Evolutionary conservation across 306 rosid species (phyloP), one percentile per base, ranked within the genome.

Genomic region (Inga leiocalycina): DNA sequence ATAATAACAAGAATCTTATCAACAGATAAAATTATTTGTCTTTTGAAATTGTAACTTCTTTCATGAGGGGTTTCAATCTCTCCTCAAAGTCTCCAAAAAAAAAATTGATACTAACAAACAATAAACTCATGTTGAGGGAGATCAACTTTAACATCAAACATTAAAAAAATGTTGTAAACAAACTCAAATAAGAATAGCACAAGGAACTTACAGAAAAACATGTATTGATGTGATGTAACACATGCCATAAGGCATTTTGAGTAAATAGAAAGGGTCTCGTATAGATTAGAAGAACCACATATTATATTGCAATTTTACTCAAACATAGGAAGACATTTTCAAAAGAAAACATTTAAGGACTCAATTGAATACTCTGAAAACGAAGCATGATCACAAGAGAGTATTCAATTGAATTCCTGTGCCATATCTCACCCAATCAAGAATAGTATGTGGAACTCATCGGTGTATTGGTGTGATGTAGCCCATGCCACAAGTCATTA

Each of bases 1-100:
- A 91, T 98, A 80, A 96, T 94, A 32, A 98, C 92, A 84, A 93
- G 99, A 82, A 96, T 96, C 91, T 93, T 98, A 86, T 96, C 98
- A 75, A 96, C 93, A 82, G 92, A 96, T 78, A 96, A 86, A 81
- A 96, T 86, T 82, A 92, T 90, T 83, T 91, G 98, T 77, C 99
- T 77, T 92, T 93, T 76, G 97, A 96, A 79, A 94, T 80, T 32
- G 97, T 90, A 67, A 96, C 99, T 89, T 93, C 97, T 89, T 92
- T 95, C 44, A 95, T 86, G 59, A 93, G 97, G 77, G 98, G 97
- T 87, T 95, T 93, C 90, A 95, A 83, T 79, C 99, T 90, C 86
- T 95, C 99, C 85, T 95, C 99, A 70, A 95, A 95, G 67, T 95
- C 99, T 79, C 99, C 97, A 35, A 35, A 59, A 97, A 59, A 97